These are phyloP conservation scores for Globisporangium nodosum DNA, from an alignment of 352 stramenopile genomes.

Conservation along the genomic window DNA sequence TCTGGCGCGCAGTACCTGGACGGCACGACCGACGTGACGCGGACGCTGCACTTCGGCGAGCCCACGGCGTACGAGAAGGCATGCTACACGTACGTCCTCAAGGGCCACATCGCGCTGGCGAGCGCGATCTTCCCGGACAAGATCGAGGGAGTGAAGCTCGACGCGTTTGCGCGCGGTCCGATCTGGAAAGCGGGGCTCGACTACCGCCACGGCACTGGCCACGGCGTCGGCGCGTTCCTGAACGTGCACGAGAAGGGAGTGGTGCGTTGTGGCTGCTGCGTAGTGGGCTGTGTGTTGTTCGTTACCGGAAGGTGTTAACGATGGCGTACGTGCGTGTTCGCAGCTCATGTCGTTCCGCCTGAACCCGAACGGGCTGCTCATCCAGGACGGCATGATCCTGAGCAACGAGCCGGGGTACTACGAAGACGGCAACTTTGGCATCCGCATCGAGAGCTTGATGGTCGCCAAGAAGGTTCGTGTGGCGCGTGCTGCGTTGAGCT, in stretches of 20 bases:
- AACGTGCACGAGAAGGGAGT: constrained; percentile 96
- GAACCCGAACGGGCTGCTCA: constrained; percentile 75
- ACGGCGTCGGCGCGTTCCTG: constrained; percentile 95
- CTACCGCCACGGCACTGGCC: constrained; percentile 97
- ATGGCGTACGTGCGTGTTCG: neutral
- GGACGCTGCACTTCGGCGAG: constrained; percentile 96
- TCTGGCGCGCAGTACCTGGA: constrained; percentile 98
- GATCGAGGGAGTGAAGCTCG: constrained; percentile 93
- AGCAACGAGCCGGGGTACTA: constrained; percentile 99
- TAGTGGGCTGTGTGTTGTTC: neutral
- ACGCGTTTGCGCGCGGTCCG: constrained; percentile 93
- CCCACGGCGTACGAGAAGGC: constrained; percentile 91
- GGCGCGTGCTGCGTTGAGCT: neutral
- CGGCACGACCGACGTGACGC: constrained; percentile 98
- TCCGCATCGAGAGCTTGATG: constrained; percentile 99
- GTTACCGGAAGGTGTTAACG: neutral
- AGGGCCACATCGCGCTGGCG: constrained; percentile 96
- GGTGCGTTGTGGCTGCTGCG: constrained; percentile 19
- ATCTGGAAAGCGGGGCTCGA: constrained; percentile 95
- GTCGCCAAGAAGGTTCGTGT: constrained; percentile 88
- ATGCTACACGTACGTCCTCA: constrained; percentile 96
- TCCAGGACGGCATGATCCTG: constrained; percentile 95
- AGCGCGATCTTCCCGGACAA: constrained; percentile 84
- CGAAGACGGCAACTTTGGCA: constrained; percentile 95
- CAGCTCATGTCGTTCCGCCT: constrained; percentile 82